Conservation (phyloP, 2,329 filamentous ascomycete genomes). For the Cytospora schulzeri region DNA sequence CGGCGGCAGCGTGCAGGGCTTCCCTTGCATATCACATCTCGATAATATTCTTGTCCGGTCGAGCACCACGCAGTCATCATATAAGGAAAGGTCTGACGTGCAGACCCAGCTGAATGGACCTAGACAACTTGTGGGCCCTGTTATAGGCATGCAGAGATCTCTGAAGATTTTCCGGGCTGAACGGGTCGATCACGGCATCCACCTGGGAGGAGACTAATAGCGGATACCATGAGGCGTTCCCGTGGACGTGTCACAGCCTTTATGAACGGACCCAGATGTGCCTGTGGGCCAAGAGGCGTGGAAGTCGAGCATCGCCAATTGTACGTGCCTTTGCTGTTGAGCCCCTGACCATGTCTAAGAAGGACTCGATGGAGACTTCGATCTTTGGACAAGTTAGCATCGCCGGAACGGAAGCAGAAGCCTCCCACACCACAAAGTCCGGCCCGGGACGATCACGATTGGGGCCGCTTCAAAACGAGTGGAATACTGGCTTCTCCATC, state of each 20-base stretch:
- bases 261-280: background rate
- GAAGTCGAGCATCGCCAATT: background rate
- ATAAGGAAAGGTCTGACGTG: constrained; percentile 8
- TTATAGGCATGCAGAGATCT: background rate
- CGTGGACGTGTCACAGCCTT: background rate
- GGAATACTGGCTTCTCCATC: background rate
- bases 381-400: background rate
- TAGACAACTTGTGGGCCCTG: constrained; percentile 8
- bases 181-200: background rate
- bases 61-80: constrained; percentile 3
- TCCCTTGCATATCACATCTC: constrained; percentile 1
- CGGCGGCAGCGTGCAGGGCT: constrained; percentile 9
- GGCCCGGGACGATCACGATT: background rate
- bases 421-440: background rate
- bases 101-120: constrained; percentile 2
- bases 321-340: background rate
- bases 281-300: background rate
- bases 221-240: background rate
- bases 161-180: constrained; percentile 10
- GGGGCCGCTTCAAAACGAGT: background rate
- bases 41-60: background rate
- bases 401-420: background rate
- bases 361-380: background rate
- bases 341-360: background rate
- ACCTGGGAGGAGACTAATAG: background rate